Conservation (phyloP, 805 yeast genomes). For the Pichia kluyveri region DNA sequence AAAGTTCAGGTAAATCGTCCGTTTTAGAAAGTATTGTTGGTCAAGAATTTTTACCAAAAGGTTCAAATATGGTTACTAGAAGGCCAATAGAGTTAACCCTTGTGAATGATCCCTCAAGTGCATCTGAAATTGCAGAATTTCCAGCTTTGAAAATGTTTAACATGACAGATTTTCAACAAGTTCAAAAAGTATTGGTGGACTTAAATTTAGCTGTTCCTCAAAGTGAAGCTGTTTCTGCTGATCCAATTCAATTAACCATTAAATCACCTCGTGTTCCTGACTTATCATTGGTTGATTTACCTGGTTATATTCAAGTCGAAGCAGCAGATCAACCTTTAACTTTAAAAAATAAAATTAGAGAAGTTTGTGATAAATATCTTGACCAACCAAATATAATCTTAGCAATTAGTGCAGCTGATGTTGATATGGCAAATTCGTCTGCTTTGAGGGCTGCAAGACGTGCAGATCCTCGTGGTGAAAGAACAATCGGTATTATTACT, state of each 20-base stretch:
- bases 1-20: conserved; percentile 94
- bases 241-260: conserved; percentile 87
- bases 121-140: conserved; percentile 85
- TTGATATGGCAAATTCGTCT: conserved; percentile 91
- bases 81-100: conserved; percentile 94
- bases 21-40: conserved; percentile 95
- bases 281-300: conserved; percentile 86
- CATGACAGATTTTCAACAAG: conserved; percentile 80
- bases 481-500: conserved; percentile 95
- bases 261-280: conserved; percentile 90
- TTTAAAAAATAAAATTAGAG: conserved; percentile 68
- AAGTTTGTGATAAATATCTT: conserved; percentile 75
- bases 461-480: conserved; percentile 89
- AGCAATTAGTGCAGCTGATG: conserved; percentile 97
- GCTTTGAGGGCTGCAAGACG: conserved; percentile 83
- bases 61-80: conserved; percentile 96
- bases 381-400: conserved; percentile 88
- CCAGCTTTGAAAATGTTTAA: conserved; percentile 81
- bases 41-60: conserved; percentile 95
- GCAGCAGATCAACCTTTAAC: conserved; percentile 93
- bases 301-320: conserved; percentile 95
- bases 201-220: conserved; percentile 88
- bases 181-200: conserved; percentile 79
- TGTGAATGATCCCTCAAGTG: conserved; percentile 70
- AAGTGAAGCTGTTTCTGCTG: conserved; percentile 78